Evolutionary conservation across 352 stramenopile species (phyloP), one percentile per base, ranked within the genome.

Genomic region (Poterioochromonas sp.): DNA sequence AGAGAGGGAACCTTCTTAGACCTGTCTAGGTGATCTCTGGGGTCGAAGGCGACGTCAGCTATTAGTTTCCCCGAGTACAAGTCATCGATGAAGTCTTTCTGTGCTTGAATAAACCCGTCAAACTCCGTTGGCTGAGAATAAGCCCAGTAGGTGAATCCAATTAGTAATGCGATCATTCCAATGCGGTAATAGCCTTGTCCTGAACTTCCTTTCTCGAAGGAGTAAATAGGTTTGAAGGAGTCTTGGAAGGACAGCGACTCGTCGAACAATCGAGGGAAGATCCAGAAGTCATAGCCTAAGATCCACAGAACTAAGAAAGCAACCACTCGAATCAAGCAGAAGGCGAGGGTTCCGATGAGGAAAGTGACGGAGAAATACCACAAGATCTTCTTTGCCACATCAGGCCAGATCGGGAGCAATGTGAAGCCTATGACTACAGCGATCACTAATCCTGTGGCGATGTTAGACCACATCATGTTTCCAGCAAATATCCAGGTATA

Each of bases 401-500:
- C 92, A 53, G 96, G 96, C 96, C 96, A 99, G 81, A 99, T 98
- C 15, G 95, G 95, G 84, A 98, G 98, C 87, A 94, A 98, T 76
- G 94, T 97, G 80, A 97, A 95, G 70, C 90, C 90, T 53, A 98
- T 85, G 82, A 98, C 98, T 64, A 92, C 92, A 65, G 97, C 88
- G 84, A 99, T 98, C 78, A 99, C 86, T 77, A 94, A 82, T 68
- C 89, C 92, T 73, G 95, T 98, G 86, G 98, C 91, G 26, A 99
- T 86, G 86, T 99, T 97, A 82, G 92, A 93, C 79, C 97, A 86
- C 69, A 94, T 97, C 88, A 97, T 98, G 51, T 95, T 91, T 39
- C 95, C 95, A 74, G 98, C 91, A 85, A 98, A 99, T 85, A 98
- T 96, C 95, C 95, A 99, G 63, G 94, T 98, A 86, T 98, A 98